Evolutionary conservation across 441 rosid genomes (phyloP).

Genomic region (Gossypium aridum): DNA sequence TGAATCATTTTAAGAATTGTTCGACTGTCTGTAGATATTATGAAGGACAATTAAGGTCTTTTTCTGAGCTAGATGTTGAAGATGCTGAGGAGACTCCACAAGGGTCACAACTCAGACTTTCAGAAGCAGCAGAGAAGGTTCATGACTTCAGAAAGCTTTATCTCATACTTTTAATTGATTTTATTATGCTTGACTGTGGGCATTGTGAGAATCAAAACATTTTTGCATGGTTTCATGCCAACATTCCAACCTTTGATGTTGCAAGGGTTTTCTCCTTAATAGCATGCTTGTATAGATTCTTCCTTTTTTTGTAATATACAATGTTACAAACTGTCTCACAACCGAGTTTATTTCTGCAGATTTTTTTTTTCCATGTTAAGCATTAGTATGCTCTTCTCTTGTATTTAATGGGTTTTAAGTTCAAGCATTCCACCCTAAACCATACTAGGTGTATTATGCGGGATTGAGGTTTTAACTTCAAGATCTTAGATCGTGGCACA

Average conservation of each 20-base stretch:
- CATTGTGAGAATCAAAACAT: not conserved
- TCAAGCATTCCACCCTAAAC: slow-evolving; percentile 2
- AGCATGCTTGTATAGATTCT: not conserved
- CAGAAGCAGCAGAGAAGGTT: slow-evolving; percentile 90
- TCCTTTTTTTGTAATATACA: not conserved
- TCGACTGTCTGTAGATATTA: slow-evolving; percentile 52
- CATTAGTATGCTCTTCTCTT: not conserved
- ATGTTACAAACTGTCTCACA: not conserved
- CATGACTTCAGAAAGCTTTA: not conserved
- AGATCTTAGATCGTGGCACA: not conserved
- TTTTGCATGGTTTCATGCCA: not conserved
- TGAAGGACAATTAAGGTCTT: slow-evolving; percentile 81
- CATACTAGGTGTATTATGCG: not conserved
- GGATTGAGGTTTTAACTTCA: not conserved
- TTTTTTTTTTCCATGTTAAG: not conserved
- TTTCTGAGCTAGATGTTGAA: slow-evolving; percentile 71
- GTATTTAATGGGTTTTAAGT: not conserved
- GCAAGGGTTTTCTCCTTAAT: not conserved
- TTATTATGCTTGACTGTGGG: slow-evolving; percentile 1
- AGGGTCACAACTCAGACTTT: slow-evolving; percentile 37
- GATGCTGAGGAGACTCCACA: slow-evolving; percentile 38
- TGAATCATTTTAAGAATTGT: not conserved
- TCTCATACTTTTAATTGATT: not conserved
- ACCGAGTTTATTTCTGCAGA: not conserved
- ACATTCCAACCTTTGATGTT: not conserved